Base-by-base conservation (phyloP, 306 rosid genomes). In the Pyrus betulifolia region DNA sequence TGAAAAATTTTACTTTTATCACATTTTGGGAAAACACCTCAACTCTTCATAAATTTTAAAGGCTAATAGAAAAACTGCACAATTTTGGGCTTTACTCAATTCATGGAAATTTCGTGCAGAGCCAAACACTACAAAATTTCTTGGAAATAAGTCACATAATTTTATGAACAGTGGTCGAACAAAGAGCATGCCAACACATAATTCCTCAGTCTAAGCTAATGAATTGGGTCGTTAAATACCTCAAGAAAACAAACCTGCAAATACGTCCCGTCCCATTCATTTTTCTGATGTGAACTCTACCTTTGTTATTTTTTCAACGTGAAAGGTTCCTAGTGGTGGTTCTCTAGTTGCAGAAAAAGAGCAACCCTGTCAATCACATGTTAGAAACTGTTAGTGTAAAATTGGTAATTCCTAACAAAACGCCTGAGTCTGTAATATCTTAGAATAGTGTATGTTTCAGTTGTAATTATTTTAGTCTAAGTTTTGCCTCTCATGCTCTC, bases 231-330 rank as follows among this genome's bases (percentile, higher is more conserved):
- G 31, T 80, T 9, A 69, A 70, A 60, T 55, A 67, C 33, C 59
- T 25, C 66, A 74, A 80, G 27, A 31, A 38, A 45, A 25, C 30
- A 55, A 59, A 94, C 98, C 97, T 95, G 97, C 27, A 95, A 76
- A 86, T 89, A 88, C 11, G 80, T 82, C 58, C 90, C 42, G 40
- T 35, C 40, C 9, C 93, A 74, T 45, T 84, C 75, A 77, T 88
- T 28, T 79, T 82, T 80, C 86, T 90, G 70, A 94, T 76, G 83
- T 92, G 98, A 84, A 95, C 81, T 65, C 84, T 92, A 52, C 66
- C 80, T 22, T 86, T 74, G 77, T 44, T 85, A 57, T 85, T 86
- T 55, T 84, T 81, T 92, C 93, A 72, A 92, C 76, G 44, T 74
- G 63, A 82, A 87, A 92, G 65, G 89, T 86, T 75, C 85, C 94